Evolutionary conservation across 2,329 filamentous ascomycete species (phyloP), one percentile per base, ranked within the genome.

Genomic region (Claviceps sp.): DNA sequence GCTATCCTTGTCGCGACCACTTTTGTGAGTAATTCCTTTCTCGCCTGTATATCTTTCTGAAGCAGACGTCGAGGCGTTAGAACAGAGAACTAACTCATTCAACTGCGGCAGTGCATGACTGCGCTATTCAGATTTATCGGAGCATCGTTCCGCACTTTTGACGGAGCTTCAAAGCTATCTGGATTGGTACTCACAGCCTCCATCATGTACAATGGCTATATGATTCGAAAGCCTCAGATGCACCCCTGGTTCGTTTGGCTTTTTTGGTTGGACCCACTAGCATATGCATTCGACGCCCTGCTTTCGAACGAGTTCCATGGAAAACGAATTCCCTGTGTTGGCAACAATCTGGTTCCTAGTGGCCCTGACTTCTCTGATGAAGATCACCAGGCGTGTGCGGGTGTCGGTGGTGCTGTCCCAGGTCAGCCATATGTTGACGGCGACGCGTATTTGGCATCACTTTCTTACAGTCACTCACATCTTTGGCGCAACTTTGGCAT

Each of bases 231-330:
- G 24, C 73, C 72, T 22, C 69, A 78, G 54, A 83, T 84, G 80
- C 76, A 80, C 42, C 74, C 75, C 0, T 84, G 79, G 78, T 75
- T 84, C 24, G 66, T 70, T 3, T 84, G 81, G 81, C 62, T 84
- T 3, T 81, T 74, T 55, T 82, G 79, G 77, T 75, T 84, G 22
- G 75, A 85, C 56, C 84, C 84, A 0, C 68, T 89, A 3, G 78
- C 84, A 0, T 88, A 87, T 53, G 81, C 73, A 0, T 89, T 87
- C 53, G 81, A 87, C 56, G 77, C 76, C 0, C 64, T 89, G 0
- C 72, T 88, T 60, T 72, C 81, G 0, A 89, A 89, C 58, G 85
- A 89, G 61, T 87, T 89, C 53, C 73, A 84, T 56, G 68, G 67
- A 38, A 68, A 84, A 60, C 69, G 60, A 2, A 73, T 81, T 17